Base-by-base conservation (phyloP, 345 rosid species). In the Gossypium bickii region DNA sequence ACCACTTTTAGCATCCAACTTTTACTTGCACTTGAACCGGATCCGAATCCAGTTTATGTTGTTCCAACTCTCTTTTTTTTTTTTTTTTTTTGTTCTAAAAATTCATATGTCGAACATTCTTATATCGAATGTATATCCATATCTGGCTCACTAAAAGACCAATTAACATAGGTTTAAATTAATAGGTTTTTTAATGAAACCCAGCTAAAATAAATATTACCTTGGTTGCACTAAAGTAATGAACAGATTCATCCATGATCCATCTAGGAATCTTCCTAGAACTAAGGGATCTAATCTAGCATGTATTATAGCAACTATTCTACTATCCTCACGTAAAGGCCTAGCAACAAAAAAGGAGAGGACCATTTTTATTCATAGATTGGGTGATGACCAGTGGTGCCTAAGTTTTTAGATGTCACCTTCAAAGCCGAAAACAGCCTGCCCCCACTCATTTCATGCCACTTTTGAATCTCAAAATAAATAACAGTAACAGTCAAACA, bases 371-470 rank as follows among this genome's bases (percentile, higher is more conserved):
- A 18, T 27, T 34, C 70, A 27, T 17, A 44, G 34, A 62, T 4
- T 15, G 59, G 60, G 22, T 51, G 38, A 59, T 41, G 24, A 15
- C 18, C 27, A 15, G 45, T 41, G 12, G 62, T 62, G 48, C 49
- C 51, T 59, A 11, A 65, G 71, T n/a, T 65, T 49, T 48, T 57
- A 67, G 53, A 60, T 53, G 78, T 80, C 83, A 74, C 56, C 48
- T 53, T 79, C 79, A 52, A 6, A 41, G 13, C 25, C 24, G 29
- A 64, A 10, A 47, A 1, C 72, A 25, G 13, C 61, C 29, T 2
- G n/a, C 16, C 59, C 47, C 78, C 78, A 56, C 73, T 77, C 79
- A 20, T 25, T 74, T 60, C 66, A 25, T 18, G 59, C 51, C 78
- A 25, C 12, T 18, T 60, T 66, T 47, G 53, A 70, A 48, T 45